Percentiles rank a stretch among this genome's conserved stretches.
phyloP scores from a whole-genome alignment of 2,329 filamentous ascomycete species.

The Monosporascus sp. region DNA sequence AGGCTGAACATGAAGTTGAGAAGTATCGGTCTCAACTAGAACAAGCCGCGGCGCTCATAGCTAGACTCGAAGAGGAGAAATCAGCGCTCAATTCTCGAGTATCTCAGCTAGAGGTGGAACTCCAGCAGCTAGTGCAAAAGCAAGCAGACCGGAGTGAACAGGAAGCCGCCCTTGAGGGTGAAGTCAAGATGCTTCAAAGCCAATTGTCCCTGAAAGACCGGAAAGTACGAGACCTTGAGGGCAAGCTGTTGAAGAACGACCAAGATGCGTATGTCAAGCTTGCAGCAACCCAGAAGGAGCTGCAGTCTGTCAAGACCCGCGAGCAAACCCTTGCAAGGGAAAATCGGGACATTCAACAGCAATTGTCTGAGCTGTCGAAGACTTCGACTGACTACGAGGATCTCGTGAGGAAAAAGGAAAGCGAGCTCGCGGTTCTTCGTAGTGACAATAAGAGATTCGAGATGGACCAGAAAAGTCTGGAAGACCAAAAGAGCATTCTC shows the following conservation, averaged over 20 bases:
- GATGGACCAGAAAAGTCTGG: slow-evolving; percentile 71
- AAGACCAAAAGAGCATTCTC: slow-evolving; percentile 71
- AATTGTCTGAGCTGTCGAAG: slow-evolving; percentile 79
- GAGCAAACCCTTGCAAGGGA: slow-evolving; percentile 75
- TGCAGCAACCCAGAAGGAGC: slow-evolving; percentile 70
- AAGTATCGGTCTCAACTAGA: slow-evolving; percentile 77
- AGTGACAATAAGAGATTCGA: slow-evolving; percentile 80
- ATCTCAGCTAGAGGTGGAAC: slow-evolving; percentile 62
- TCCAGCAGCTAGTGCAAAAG: slow-evolving; percentile 65
- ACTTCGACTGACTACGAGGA: slow-evolving; percentile 96
- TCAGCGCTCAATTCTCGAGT: slow-evolving; percentile 64
- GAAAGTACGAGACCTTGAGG: slow-evolving; percentile 83
- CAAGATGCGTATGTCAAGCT: slow-evolving; percentile 88
- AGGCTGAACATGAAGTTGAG: slow-evolving; percentile 79
- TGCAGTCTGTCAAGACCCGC: slow-evolving; percentile 67
- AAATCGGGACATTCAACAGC: slow-evolving; percentile 76
- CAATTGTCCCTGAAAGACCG: slow-evolving; percentile 84
- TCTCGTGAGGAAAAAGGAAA: slow-evolving; percentile 87
- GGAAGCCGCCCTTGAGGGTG: slow-evolving; percentile 72
- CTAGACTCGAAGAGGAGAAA: slow-evolving; percentile 82
- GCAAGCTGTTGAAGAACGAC: slow-evolving; percentile 76
- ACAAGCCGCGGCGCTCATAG: slow-evolving; percentile 84
- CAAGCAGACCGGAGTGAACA: slow-evolving; percentile 71
- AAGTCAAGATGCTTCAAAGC: slow-evolving; percentile 87
- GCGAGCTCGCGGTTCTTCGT: slow-evolving; percentile 80